These are phyloP conservation scores for Komagataella kurtzmanii DNA, from an alignment of 805 yeast genomes.

Conservation along the genomic window DNA sequence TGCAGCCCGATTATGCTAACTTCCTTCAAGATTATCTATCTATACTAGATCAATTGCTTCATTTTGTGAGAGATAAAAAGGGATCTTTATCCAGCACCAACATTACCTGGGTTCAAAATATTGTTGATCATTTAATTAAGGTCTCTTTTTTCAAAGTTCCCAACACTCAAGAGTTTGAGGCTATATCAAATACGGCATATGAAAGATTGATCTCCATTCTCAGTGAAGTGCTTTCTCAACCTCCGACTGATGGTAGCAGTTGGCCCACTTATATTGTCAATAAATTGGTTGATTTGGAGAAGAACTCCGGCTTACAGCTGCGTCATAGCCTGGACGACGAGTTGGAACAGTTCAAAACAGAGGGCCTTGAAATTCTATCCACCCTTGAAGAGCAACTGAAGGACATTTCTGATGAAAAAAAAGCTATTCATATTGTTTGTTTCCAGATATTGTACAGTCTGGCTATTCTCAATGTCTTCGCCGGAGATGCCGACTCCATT, in stretches of 20 bases:
- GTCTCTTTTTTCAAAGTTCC: constrained; percentile 24
- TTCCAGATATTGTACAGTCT: constrained; percentile 70
- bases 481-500: constrained; percentile 69
- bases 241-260: constrained; percentile 29
- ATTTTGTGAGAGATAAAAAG: constrained; percentile 16
- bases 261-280: constrained; percentile 36
- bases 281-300: constrained; percentile 16
- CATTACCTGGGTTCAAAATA: constrained; percentile 17
- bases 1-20: constrained; percentile 4
- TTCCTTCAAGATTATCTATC: constrained; percentile 1
- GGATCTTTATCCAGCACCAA: background rate
- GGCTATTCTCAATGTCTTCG: constrained; percentile 62
- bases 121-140: constrained; percentile 24
- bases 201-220: constrained; percentile 61
- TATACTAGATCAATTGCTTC: constrained; percentile 14
- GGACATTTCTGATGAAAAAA: constrained; percentile 10
- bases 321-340: constrained; percentile 42
- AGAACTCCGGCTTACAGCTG: constrained; percentile 5
- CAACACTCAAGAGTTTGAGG: constrained; percentile 6
- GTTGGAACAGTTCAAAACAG: constrained; percentile 29
- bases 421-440: constrained; percentile 25
- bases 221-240: constrained; percentile 35
- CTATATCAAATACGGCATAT: constrained; percentile 29
- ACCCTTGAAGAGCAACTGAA: constrained; percentile 24
- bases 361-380: constrained; percentile 34